Percentiles rank a stretch among this genome's conserved stretches.
phyloP scores from a whole-genome alignment of 225 moss, liverwort and hornwort species.

The Pseudoscleropodium purum region DNA sequence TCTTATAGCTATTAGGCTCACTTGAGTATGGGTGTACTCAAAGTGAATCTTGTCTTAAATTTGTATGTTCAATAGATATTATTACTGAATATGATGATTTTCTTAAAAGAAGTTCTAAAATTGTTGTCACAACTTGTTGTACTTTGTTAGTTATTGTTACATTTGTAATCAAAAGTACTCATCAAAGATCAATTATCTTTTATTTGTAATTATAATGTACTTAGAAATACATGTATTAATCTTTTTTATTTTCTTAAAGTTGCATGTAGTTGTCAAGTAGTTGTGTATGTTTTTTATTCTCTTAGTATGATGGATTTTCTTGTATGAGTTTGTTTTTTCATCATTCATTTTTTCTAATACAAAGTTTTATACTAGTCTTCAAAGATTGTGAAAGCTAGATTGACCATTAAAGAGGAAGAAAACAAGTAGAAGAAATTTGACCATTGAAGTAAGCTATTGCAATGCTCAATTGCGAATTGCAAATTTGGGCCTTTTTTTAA shows the following conservation, averaged over 20 bases:
- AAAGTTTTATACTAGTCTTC: too few relatives aligned
- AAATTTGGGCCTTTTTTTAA: too few relatives aligned
- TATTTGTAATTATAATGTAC: background rate
- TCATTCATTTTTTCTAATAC: too few relatives aligned
- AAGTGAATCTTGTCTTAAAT: background rate
- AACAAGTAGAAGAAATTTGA: background rate
- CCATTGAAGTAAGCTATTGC: background rate
- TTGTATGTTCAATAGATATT: background rate
- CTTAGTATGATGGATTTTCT: too few relatives aligned
- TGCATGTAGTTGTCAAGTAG: background rate
- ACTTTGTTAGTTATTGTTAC: too few relatives aligned
- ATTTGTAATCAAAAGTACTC: background rate
- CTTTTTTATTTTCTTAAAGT: background rate
- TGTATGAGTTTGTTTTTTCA: too few relatives aligned
- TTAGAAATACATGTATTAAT: background rate
- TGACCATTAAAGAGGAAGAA: rapidly evolving
- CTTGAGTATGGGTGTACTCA: background rate
- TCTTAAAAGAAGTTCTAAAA: too few relatives aligned
- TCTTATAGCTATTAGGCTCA: background rate
- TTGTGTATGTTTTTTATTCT: background rate
- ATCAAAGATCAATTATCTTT: background rate
- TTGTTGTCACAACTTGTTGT: too few relatives aligned
- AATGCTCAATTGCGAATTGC: background rate
- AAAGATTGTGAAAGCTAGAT: background rate
- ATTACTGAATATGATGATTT: background rate